Percentiles rank a stretch among this genome's conserved stretches.
Conservation (phyloP, 1,139 yeast species). For the Scheffersomyces titani region DNA sequence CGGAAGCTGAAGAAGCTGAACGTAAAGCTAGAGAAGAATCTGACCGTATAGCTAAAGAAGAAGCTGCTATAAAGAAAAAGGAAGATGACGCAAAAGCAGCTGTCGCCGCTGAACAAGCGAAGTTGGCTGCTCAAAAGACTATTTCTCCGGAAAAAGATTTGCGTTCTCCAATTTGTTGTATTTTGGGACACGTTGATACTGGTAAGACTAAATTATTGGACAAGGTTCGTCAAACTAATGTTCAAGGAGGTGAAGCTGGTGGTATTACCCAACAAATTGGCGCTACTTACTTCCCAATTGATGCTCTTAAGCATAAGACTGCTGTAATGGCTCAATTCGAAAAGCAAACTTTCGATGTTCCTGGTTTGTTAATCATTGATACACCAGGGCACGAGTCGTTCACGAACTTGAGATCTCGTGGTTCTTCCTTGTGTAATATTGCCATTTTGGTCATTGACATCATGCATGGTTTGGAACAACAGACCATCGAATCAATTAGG, state of each 20-base stretch:
- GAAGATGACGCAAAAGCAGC: constrained; percentile 8
- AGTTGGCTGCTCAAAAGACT: constrained; percentile 16
- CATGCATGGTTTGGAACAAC: constrained; percentile 99
- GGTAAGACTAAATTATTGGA: constrained; percentile 97
- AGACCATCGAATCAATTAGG: constrained; percentile 90
- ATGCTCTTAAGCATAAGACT: constrained; percentile 87
- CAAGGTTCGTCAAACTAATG: constrained; percentile 97
- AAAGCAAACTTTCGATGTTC: constrained; percentile 86
- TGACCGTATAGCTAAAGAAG: constrained; percentile 19
- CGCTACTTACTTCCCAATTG: constrained; percentile 98
- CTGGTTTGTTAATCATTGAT: constrained; percentile 94
- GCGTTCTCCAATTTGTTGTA: constrained; percentile 99
- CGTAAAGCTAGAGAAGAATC: constrained; percentile 20
- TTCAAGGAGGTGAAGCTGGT: constrained; percentile 99
- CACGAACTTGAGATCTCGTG: constrained; percentile 96
- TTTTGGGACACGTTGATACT: constrained; percentile 98
- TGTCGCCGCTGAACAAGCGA: constrained; percentile 31
- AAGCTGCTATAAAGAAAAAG: constrained; percentile 11
- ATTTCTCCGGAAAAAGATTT: constrained; percentile 47
- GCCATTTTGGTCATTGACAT: constrained; percentile 98
- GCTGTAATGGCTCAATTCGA: constrained; percentile 87
- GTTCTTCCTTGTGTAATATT: constrained; percentile 97
- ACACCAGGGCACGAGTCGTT: constrained; percentile 99
- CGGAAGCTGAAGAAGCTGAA: constrained; percentile 11
- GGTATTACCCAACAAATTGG: constrained; percentile 99